These are phyloP conservation scores for Penicillium sp. DNA, from an alignment of 2,329 filamentous ascomycete species.

Conservation along the genomic window DNA sequence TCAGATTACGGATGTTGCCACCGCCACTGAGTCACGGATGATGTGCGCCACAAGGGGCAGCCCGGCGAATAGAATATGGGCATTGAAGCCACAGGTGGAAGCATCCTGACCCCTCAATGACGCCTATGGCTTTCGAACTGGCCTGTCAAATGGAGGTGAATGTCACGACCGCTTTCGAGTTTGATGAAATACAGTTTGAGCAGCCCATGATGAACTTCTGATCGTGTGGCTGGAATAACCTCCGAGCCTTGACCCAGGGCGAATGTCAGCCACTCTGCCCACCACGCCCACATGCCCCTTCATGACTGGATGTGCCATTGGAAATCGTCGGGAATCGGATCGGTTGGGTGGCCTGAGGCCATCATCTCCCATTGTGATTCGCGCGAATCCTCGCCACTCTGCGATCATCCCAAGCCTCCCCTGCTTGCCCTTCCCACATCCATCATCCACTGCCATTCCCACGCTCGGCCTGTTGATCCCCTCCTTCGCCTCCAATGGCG, in stretches of 20 bases:
- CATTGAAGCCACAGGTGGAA: neutral
- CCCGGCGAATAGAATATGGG: neutral
- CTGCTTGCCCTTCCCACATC: neutral
- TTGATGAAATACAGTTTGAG: neutral
- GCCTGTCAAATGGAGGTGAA: neutral
- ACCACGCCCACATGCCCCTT: neutral
- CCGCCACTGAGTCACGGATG: conserved; percentile 17
- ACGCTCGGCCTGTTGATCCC: neutral
- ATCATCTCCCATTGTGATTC: neutral
- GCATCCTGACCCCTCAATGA: neutral
- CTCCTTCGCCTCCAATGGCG: neutral
- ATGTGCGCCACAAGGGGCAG: neutral
- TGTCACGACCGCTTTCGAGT: neutral
- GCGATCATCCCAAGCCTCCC: neutral
- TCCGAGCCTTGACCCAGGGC: neutral
- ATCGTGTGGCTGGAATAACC: neutral
- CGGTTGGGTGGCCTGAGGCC: neutral
- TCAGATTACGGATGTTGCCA: conserved; percentile 14
- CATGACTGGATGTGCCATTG: neutral
- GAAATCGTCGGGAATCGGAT: neutral
- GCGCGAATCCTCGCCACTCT: neutral
- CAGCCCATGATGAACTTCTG: neutral
- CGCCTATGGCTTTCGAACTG: conserved; percentile 1
- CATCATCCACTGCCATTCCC: neutral
- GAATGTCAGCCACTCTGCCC: neutral